Conservation (phyloP, 805 yeast genomes). For the Maudiozyma pseudohumilis region DNA sequence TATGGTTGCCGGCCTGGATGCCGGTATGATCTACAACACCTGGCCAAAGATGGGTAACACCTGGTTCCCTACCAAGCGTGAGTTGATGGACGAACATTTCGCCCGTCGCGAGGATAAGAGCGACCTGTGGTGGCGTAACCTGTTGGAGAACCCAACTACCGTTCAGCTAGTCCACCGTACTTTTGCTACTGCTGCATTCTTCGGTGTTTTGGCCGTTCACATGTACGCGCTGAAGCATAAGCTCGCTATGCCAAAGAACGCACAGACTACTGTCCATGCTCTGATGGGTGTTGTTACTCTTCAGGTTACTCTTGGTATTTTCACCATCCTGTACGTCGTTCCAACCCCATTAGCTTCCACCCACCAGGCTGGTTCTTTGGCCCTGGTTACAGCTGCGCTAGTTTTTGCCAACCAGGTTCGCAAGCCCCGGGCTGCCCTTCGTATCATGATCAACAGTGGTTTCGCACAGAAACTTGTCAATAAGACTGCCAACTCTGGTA, state of each 20-base stretch:
- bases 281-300: constrained; percentile 75
- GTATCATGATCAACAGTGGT: constrained; percentile 28
- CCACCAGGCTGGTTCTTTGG: constrained; percentile 95
- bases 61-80: constrained; percentile 63
- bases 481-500: constrained; percentile 20
- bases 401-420: constrained; percentile 48
- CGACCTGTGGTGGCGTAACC: constrained; percentile 84
- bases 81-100: constrained; percentile 65
- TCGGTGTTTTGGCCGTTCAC: constrained; percentile 60
- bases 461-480: constrained; percentile 16
- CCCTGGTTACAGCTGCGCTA: constrained; percentile 71
- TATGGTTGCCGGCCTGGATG: constrained; percentile 95
- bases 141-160: constrained; percentile 90
- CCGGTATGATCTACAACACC: constrained; percentile 90
- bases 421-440: constrained; percentile 41
- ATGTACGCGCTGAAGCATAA: constrained; percentile 52
- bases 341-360: constrained; percentile 90
- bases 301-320: constrained; percentile 81
- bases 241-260: constrained; percentile 44
- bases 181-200: constrained; percentile 73
- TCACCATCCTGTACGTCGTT: constrained; percentile 76
- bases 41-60: constrained; percentile 95
- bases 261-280: constrained; percentile 48
- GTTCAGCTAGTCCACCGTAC: constrained; percentile 89
- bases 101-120: constrained; percentile 57